These are phyloP conservation scores for Fusarium nematophilum DNA, from an alignment of 2,329 filamentous ascomycete genomes.

Conservation along the genomic window DNA sequence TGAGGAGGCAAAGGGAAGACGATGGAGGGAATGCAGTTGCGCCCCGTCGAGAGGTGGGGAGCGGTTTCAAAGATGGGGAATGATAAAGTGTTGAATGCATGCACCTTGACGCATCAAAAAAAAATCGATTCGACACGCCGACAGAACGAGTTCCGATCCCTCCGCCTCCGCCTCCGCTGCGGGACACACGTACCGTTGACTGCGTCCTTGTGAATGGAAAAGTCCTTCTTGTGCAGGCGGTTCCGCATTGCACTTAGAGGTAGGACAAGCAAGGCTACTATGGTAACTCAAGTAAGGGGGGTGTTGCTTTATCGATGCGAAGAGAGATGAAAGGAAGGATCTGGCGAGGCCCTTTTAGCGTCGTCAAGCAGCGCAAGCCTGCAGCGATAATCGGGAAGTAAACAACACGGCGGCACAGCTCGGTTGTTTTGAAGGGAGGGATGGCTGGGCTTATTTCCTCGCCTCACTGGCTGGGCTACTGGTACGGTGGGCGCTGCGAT, in stretches of 20 bases:
- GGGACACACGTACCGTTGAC: conserved; percentile 36
- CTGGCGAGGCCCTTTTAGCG: background rate
- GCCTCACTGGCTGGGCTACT: background rate
- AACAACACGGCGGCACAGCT: conserved; percentile 16
- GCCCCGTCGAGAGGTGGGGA: conserved; percentile 39
- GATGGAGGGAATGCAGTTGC: conserved; percentile 25
- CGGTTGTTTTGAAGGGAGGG: conserved; percentile 19
- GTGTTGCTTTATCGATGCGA: conserved; percentile 25
- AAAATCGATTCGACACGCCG: too few relatives aligned
- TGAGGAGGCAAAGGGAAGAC: conserved; percentile 18
- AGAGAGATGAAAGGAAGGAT: conserved; percentile 6
- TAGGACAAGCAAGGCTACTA: background rate
- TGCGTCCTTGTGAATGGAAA: conserved; percentile 50
- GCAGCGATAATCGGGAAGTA: conserved; percentile 1
- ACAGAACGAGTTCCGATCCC: too few relatives aligned
- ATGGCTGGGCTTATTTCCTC: conserved; percentile 21
- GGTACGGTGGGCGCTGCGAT: too few relatives aligned
- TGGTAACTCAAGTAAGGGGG: background rate
- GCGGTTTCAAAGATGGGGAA: conserved; percentile 37
- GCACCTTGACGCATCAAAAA: conserved; percentile 5
- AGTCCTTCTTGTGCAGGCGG: conserved; percentile 48
- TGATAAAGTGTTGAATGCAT: conserved; percentile 20
- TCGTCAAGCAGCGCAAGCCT: conserved; percentile 7
- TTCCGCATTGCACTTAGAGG: conserved; percentile 45
- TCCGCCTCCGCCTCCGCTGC: background rate